phyloP scores from a whole-genome alignment of 2,329 filamentous ascomycete genomes.

The Penicillium sp. region DNA sequence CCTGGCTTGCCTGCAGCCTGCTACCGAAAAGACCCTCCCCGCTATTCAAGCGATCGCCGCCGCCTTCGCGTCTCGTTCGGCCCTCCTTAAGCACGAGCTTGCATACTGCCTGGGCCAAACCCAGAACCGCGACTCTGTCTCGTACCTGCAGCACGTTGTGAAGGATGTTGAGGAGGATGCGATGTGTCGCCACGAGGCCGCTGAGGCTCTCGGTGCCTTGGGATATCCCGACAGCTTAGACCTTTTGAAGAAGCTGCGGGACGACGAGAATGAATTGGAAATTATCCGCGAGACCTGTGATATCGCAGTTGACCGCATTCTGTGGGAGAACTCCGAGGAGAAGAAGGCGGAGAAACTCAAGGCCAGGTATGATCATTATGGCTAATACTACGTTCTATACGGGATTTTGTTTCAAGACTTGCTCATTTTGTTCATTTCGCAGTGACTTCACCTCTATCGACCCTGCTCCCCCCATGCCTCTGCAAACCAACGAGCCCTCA shows the following conservation, averaged over 20 bases:
- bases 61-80: constrained; percentile 79
- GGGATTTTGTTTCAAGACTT: not conserved
- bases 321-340: constrained; percentile 81
- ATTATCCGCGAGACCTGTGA: constrained; percentile 95
- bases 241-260: constrained; percentile 69
- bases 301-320: constrained; percentile 88
- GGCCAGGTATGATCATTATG: constrained; percentile 62
- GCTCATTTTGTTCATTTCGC: constrained; percentile 27
- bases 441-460: constrained; percentile 97
- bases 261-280: constrained; percentile 72
- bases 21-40: constrained; percentile 58
- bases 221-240: constrained; percentile 72
- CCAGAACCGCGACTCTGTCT: constrained; percentile 70
- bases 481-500: constrained; percentile 59
- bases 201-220: constrained; percentile 88
- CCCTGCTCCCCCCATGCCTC: constrained; percentile 82
- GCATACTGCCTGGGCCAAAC: constrained; percentile 97
- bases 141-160: constrained; percentile 71
- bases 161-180: constrained; percentile 78
- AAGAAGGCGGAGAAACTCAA: constrained; percentile 73
- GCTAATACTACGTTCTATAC: not conserved
- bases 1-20: constrained; percentile 67
- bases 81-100: constrained; percentile 91
- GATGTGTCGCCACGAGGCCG: constrained; percentile 96
- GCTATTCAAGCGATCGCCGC: constrained; percentile 82